phyloP scores from a whole-genome alignment of 1,139 yeast species.

The Yamadazyma kanchanaburiensis region DNA sequence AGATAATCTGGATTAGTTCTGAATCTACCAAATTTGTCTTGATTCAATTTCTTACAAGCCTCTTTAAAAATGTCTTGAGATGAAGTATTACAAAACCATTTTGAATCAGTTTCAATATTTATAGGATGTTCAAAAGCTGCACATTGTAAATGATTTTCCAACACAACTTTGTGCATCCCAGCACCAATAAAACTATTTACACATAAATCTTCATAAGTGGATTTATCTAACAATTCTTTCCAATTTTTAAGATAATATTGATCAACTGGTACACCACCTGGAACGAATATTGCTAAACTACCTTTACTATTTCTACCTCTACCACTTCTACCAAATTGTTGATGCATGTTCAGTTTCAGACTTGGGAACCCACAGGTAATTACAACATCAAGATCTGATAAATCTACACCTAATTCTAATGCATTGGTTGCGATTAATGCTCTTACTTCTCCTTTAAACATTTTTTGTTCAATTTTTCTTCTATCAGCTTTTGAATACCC shows the following conservation, averaged over 20 bases:
- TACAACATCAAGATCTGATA: constrained; percentile 89
- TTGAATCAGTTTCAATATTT: constrained; percentile 44
- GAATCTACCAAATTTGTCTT: constrained; percentile 53
- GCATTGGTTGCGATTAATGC: constrained; percentile 97
- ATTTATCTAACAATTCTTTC: constrained; percentile 49
- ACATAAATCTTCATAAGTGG: constrained; percentile 40
- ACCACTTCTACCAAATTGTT: constrained; percentile 96
- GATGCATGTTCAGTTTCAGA: constrained; percentile 83
- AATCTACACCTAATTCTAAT: constrained; percentile 89
- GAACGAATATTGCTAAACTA: constrained; percentile 72
- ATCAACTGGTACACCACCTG: constrained; percentile 82
- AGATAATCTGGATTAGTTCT: constrained; percentile 57
- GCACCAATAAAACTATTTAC: constrained; percentile 36
- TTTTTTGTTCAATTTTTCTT: constrained; percentile 78
- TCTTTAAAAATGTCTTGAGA: constrained; percentile 31
- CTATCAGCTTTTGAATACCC: constrained; percentile 88
- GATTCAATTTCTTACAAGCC: constrained; percentile 43
- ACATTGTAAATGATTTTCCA: constrained; percentile 87
- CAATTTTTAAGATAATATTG: constrained; percentile 79
- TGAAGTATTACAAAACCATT: constrained; percentile 46
- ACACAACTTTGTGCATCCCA: constrained; percentile 36
- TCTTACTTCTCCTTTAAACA: constrained; percentile 80
- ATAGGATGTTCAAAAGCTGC: constrained; percentile 88
- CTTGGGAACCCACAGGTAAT: constrained; percentile 89
- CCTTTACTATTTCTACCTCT: constrained; percentile 67